Percentiles rank a stretch among this genome's conserved stretches.
These are phyloP conservation scores for Melanopsichium pennsylvanicum DNA, from an alignment of 1,284 basidiomycete genomes.

Conservation along the genomic window DNA sequence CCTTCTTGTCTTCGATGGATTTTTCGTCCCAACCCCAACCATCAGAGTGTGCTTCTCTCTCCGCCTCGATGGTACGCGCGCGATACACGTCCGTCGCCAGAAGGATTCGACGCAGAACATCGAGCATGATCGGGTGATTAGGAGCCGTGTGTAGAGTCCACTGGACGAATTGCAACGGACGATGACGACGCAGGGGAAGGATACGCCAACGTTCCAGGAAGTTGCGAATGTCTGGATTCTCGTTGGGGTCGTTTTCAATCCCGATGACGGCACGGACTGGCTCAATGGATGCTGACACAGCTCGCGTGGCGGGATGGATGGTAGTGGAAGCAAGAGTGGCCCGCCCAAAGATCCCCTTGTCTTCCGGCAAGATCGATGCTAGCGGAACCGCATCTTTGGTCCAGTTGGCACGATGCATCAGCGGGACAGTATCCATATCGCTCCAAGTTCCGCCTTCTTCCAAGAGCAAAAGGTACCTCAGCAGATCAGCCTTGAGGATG, in stretches of 20 bases:
- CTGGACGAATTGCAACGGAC: slow-evolving; percentile 40
- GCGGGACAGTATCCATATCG: slow-evolving; percentile 51
- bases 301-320: not conserved
- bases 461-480: slow-evolving; percentile 47
- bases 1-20: slow-evolving; percentile 5
- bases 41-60: slow-evolving; percentile 25
- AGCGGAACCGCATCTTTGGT: slow-evolving; percentile 36
- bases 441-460: slow-evolving; percentile 48
- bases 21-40: slow-evolving; percentile 44
- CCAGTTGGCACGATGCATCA: slow-evolving; percentile 41
- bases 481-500: slow-evolving; percentile 49
- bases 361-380: slow-evolving; percentile 10
- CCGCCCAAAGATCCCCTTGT: slow-evolving; percentile 23
- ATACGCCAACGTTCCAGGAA: slow-evolving; percentile 31
- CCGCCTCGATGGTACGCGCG: slow-evolving; percentile 20
- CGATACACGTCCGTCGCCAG: slow-evolving; percentile 33
- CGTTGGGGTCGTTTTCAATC: slow-evolving; percentile 44
- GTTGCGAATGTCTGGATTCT: slow-evolving; percentile 25
- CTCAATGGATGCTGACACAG: not conserved
- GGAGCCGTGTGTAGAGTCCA: slow-evolving; percentile 45
- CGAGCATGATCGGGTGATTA: slow-evolving; percentile 44
- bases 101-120: slow-evolving; percentile 33
- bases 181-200: slow-evolving; percentile 32
- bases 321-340: not conserved
- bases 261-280: slow-evolving; percentile 40